Conservation (phyloP, 108 stramenopile species). For the Fragilaria crotonensis region DNA sequence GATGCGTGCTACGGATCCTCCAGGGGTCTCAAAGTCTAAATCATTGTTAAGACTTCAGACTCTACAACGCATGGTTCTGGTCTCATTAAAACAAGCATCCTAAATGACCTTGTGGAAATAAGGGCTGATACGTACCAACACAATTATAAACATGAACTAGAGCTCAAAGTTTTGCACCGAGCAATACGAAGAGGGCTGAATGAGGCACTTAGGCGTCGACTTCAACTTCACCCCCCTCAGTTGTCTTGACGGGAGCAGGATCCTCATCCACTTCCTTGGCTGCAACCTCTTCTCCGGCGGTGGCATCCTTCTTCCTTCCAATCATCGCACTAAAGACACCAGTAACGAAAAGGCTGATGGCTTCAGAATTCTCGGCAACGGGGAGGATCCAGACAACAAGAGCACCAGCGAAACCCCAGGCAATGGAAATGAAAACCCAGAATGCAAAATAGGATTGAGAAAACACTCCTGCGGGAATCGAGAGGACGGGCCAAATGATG, state of each 20-base stretch:
- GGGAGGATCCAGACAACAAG: slow-evolving; percentile 70
- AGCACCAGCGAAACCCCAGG: slow-evolving; percentile 84
- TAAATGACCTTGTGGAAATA: too few relatives aligned
- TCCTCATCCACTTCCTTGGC: slow-evolving; percentile 16
- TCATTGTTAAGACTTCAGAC: too few relatives aligned
- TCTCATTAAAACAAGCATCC: too few relatives aligned
- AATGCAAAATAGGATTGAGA: slow-evolving; percentile 77
- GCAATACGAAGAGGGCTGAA: too few relatives aligned
- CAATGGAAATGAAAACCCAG: slow-evolving; percentile 84
- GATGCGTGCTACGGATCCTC: too few relatives aligned
- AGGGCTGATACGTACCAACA: too few relatives aligned
- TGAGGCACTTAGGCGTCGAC: slow-evolving; percentile 13
- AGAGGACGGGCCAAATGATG: slow-evolving; percentile 83
- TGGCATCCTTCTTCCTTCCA: slow-evolving; percentile 7
- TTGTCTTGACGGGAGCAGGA: slow-evolving; percentile 17
- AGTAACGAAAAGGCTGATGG: slow-evolving; percentile 43
- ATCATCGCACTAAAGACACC: slow-evolving; percentile 21
- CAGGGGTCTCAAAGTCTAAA: too few relatives aligned
- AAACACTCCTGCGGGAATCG: slow-evolving; percentile 83
- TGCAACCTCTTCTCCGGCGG: slow-evolving; percentile 10
- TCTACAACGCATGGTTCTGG: too few relatives aligned
- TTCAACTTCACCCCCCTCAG: slow-evolving; percentile 10
- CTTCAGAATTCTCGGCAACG: slow-evolving; percentile 59
- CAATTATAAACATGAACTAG: too few relatives aligned
- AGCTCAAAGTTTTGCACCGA: too few relatives aligned